Percentiles rank a stretch among this genome's conserved stretches.
Conservation (phyloP, 2,329 filamentous ascomycete species). For the Ophiocordyceps unilateralis region DNA sequence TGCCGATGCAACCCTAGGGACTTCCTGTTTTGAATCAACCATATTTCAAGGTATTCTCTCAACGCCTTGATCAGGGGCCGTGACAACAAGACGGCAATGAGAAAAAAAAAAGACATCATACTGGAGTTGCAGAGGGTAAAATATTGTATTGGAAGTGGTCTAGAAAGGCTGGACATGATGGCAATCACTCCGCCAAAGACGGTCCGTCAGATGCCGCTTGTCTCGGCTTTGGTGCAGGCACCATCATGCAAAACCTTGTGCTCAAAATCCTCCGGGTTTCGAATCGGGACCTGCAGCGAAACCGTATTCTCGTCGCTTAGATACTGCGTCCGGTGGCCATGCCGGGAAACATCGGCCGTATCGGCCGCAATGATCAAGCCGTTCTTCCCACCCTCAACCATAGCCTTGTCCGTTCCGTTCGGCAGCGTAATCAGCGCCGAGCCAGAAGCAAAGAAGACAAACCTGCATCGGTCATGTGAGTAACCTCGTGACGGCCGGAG, state of each 20-base stretch:
- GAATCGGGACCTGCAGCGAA: conserved; percentile 9
- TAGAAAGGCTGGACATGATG: no score
- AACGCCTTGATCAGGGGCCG: no score
- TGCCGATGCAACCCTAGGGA: no score
- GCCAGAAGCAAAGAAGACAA: conserved; percentile 20
- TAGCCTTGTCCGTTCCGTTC: conserved; percentile 17
- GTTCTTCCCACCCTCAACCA: conserved; percentile 20
- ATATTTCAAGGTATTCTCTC: no score
- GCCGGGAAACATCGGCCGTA: conserved; percentile 18
- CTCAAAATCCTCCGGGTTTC: conserved; percentile 1
- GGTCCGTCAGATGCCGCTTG: not conserved
- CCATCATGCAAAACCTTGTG: conserved; percentile 3
- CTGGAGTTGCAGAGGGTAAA: no score
- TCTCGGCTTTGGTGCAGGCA: conserved; percentile 1
- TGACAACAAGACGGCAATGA: no score
- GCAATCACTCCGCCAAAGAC: no score
- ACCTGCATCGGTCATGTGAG: conserved; percentile 7
- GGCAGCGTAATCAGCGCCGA: conserved; percentile 22
- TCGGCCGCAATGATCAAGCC: conserved; percentile 25
- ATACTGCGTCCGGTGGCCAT: conserved; percentile 24
- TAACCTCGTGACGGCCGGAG: not conserved
- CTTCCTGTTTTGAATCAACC: no score
- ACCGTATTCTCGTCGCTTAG: conserved; percentile 19
- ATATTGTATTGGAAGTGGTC: no score
- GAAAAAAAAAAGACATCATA: no score